Conservation (phyloP, 768 basidiomycete genomes). For the Lactifluus rugatus region DNA sequence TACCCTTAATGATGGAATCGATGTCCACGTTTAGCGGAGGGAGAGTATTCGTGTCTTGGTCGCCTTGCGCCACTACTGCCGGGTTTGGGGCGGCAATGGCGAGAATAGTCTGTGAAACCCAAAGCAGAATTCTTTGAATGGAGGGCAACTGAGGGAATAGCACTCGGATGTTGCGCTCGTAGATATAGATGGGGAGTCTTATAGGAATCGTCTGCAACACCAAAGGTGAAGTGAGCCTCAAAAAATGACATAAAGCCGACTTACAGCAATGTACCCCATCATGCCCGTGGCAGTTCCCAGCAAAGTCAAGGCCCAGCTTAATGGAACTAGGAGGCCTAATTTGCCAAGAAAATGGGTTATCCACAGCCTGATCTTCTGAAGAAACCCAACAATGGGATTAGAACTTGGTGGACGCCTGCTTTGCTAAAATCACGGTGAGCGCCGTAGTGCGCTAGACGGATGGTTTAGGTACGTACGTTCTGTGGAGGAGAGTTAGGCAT, state of each 20-base stretch:
- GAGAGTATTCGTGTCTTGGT: background rate
- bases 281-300: background rate
- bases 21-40: background rate
- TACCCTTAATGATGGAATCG: background rate
- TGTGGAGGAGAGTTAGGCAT: background rate
- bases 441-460: background rate
- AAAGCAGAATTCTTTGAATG: background rate
- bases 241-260: background rate
- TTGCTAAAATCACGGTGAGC: background rate
- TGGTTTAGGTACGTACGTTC: background rate
- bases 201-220: background rate
- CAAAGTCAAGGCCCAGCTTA: constrained; percentile 1
- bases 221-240: background rate
- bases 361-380: background rate
- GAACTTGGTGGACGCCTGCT: no score
- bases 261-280: background rate
- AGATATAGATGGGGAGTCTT: background rate
- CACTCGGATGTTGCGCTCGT: constrained; percentile 3
- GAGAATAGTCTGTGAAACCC: background rate
- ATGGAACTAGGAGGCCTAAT: background rate
- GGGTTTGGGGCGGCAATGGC: background rate
- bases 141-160: constrained; percentile 9
- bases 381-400: no score
- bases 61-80: background rate
- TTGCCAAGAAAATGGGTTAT: background rate